A percentile compares a stretch with the other conserved stretches of the same genome.
Evolutionary conservation across 768 basidiomycete species (phyloP).

Genomic region (Auricularia cornea): DNA sequence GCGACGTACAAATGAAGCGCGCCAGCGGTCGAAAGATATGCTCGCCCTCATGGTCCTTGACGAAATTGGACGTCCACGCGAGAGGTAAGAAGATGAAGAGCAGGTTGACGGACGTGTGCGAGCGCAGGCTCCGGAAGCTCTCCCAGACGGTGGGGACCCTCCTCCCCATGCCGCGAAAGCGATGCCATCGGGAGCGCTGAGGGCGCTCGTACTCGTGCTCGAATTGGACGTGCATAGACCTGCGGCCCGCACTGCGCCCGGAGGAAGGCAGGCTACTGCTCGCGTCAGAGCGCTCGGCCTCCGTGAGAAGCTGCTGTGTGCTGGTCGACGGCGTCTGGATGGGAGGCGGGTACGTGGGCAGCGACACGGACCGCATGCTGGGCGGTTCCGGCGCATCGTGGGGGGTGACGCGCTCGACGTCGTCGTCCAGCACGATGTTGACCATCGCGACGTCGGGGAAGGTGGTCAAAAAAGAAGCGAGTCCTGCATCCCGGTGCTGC

Average conservation of each 20-base stretch:
- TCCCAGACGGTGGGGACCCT: background rate
- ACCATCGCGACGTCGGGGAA: too few species aligned
- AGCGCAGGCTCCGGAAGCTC: conserved; percentile 14
- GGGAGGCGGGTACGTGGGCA: too few species aligned
- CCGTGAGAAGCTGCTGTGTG: too few species aligned
- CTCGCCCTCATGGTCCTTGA: background rate
- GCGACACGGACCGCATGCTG: too few species aligned
- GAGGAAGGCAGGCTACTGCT: background rate
- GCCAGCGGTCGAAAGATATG: background rate
- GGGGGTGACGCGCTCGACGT: too few species aligned
- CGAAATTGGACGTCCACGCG: conserved; percentile 52
- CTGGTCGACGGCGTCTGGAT: too few species aligned
- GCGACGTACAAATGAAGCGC: background rate
- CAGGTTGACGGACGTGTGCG: conserved; percentile 31
- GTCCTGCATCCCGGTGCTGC: too few species aligned
- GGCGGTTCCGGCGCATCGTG: too few species aligned
- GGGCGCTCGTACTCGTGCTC: background rate
- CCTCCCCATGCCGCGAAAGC: background rate
- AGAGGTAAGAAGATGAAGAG: conserved; percentile 51
- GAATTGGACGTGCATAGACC: background rate
- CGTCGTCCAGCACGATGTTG: too few species aligned
- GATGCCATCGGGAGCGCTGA: background rate
- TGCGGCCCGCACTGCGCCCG: background rate
- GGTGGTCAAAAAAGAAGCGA: too few species aligned
- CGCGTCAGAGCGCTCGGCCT: background rate